Evolutionary conservation across 768 basidiomycete genomes (phyloP), one percentile per base, ranked within the genome.

Genomic region (Tulasnella sp.): DNA sequence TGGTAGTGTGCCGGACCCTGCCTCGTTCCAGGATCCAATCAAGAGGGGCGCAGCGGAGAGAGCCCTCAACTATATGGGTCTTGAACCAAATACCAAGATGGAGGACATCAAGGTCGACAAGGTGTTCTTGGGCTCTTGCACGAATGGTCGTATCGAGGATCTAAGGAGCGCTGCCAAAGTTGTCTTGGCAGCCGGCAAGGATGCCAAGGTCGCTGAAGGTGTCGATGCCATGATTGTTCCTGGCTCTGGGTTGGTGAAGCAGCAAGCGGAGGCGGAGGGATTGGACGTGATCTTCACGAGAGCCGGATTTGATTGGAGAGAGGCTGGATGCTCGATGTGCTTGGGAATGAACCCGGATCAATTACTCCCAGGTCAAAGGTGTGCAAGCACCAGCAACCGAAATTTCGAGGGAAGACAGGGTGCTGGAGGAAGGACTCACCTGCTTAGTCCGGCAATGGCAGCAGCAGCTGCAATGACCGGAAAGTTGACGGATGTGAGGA

Each of bases 321-420:
- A 93, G 66, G 89, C 89, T 28, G 89, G 89, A 29, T 93, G 89
- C 63, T 93, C 89, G 13, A 93, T 93, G 89, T 93, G 89, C 67
- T 66, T 93, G 58, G 89, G 88, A 35, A 93, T 93, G 89, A 93
- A 93, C 66, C 85, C 88, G 10, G 89, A 93, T 66, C 86, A 90
- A 61, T 70, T 93, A 44, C 72, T 75, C 15, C 85, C 87, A 2
- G 80, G 83, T 48, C 69, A 74, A 61, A 81, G 89, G 37, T 92
- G 89, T 60, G 89, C 89, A 8, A 88, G 85, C 58, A 92, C 89
- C 32, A 88, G 85, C 59, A 91, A 92, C 67, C 78, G 89, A 53
- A 92, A 93, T 68, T 91, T 93, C 58, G 87, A 92, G 67, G 88
- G 87, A 45, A 79, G 89, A 22, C 90, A 71, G 76, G 89, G 72